Evolutionary conservation across 2,329 filamentous ascomycete species (phyloP).

Genomic region (Ceratocystis smalleyi): DNA sequence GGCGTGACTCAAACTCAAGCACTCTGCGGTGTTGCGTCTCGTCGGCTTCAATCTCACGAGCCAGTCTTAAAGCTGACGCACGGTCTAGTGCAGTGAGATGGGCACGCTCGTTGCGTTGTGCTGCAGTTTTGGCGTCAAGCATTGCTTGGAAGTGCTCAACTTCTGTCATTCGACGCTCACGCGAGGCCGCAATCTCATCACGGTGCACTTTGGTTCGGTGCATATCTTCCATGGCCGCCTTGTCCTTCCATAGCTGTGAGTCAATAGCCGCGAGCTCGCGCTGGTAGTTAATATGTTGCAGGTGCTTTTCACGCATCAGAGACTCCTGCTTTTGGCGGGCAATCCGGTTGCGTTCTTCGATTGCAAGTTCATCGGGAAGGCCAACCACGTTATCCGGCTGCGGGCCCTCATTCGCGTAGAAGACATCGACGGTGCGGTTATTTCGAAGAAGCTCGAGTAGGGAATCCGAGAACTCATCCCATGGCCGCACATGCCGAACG

Average conservation of each 20-base stretch:
- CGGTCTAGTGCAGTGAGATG: slow-evolving; percentile 18
- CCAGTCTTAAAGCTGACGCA: slow-evolving; percentile 19
- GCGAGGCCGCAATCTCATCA: slow-evolving; percentile 31
- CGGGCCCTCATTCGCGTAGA: slow-evolving; percentile 36
- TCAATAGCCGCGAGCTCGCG: slow-evolving; percentile 38
- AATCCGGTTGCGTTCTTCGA: slow-evolving; percentile 35
- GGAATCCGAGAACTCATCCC: slow-evolving; percentile 16
- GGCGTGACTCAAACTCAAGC: slow-evolving; percentile 34
- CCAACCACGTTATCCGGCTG: slow-evolving; percentile 40
- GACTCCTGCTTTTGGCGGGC: slow-evolving; percentile 31
- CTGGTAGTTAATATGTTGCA: slow-evolving; percentile 32
- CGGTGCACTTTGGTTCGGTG: slow-evolving; percentile 32
- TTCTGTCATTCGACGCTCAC: slow-evolving; percentile 32
- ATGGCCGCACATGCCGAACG: slow-evolving; percentile 31
- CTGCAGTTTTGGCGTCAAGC: slow-evolving; percentile 23
- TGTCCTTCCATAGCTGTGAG: slow-evolving; percentile 33
- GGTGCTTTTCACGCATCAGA: slow-evolving; percentile 35
- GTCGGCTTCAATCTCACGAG: slow-evolving; percentile 32
- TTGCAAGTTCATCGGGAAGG: slow-evolving; percentile 34
- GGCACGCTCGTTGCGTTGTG: slow-evolving; percentile 21
- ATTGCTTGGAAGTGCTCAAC: slow-evolving; percentile 29
- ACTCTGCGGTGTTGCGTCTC: slow-evolving; percentile 29
- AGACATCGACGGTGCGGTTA: slow-evolving; percentile 39
- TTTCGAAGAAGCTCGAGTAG: slow-evolving; percentile 35
- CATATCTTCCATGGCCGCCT: slow-evolving; percentile 37